Conservation (phyloP, 805 yeast genomes). For the Monosporozyma solicola region DNA sequence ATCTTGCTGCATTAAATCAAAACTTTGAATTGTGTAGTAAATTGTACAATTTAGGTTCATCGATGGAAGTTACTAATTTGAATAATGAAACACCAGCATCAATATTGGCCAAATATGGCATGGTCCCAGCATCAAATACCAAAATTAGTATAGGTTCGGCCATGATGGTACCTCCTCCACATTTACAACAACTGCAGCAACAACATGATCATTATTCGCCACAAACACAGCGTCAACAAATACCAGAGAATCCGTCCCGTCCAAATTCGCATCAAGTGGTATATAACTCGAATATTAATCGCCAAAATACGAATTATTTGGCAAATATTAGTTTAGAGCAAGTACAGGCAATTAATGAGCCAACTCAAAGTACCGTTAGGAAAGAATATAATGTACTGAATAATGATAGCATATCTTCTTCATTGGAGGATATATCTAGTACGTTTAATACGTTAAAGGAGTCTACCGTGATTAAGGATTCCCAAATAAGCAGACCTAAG, state of each 20-base stretch:
- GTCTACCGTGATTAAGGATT: conserved; percentile 20
- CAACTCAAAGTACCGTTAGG: neutral
- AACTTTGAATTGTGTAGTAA: conserved; percentile 28
- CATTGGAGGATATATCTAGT: conserved; percentile 19
- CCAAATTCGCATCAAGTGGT: neutral
- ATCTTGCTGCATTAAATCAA: conserved; percentile 47
- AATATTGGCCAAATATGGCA: conserved; percentile 22
- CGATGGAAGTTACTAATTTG: conserved; percentile 22
- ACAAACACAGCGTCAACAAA: neutral
- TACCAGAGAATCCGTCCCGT: conserved; percentile 1
- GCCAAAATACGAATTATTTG: neutral
- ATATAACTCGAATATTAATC: neutral
- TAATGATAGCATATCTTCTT: neutral
- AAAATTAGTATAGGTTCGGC: neutral
- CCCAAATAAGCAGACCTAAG: conserved; percentile 8
- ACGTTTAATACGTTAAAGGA: conserved; percentile 18
- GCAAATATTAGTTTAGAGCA: neutral
- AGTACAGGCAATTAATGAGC: neutral
- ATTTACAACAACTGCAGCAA: neutral
- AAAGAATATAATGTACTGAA: neutral
- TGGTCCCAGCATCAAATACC: conserved; percentile 17
- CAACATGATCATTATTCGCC: conserved; percentile 3
- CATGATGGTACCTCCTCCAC: neutral
- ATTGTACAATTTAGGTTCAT: conserved; percentile 26
- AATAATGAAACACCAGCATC: conserved; percentile 26